These are phyloP conservation scores for Oryza brachyantha DNA, from an alignment of 176 grass and related monocot genomes.

Conservation along the genomic window DNA sequence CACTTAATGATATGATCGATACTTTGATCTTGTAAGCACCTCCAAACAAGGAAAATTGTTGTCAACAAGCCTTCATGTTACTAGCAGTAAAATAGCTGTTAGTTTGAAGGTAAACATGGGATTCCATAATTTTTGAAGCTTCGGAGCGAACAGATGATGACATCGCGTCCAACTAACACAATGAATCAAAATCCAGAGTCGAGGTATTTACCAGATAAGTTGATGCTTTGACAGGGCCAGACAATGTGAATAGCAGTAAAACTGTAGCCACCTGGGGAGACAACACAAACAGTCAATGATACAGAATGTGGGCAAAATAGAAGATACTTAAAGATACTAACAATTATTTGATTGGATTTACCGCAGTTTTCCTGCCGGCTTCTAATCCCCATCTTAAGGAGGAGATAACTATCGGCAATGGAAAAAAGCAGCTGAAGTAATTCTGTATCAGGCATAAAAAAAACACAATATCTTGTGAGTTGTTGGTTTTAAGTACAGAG, in stretches of 20 bases:
- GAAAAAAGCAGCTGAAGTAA: slow-evolving; percentile 90
- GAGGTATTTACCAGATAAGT: slow-evolving; percentile 66
- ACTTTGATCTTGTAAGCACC: neutral
- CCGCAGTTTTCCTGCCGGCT: slow-evolving; percentile 89
- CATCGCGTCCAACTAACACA: neutral
- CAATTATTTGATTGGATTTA: slow-evolving; percentile 34
- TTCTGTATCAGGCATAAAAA: slow-evolving; percentile 59
- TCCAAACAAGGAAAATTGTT: neutral
- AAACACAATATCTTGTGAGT: too few relatives aligned
- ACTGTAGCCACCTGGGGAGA: slow-evolving; percentile 76
- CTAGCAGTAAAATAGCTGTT: neutral
- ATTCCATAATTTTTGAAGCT: neutral
- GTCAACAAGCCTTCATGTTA: slow-evolving; percentile 6
- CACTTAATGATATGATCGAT: neutral
- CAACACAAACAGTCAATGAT: slow-evolving; percentile 17
- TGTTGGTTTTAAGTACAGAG: neutral
- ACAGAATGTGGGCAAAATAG: neutral
- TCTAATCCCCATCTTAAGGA: slow-evolving; percentile 84
- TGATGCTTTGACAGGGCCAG: slow-evolving; percentile 88
- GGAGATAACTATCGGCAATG: slow-evolving; percentile 89
- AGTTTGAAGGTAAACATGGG: neutral
- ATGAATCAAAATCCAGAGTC: slow-evolving; percentile 15
- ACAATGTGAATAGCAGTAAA: slow-evolving; percentile 76
- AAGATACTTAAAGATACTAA: neutral
- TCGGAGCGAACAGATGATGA: neutral